Conservation (phyloP, 1,139 yeast species). For the Zygosaccharomyces pseudobailii region DNA sequence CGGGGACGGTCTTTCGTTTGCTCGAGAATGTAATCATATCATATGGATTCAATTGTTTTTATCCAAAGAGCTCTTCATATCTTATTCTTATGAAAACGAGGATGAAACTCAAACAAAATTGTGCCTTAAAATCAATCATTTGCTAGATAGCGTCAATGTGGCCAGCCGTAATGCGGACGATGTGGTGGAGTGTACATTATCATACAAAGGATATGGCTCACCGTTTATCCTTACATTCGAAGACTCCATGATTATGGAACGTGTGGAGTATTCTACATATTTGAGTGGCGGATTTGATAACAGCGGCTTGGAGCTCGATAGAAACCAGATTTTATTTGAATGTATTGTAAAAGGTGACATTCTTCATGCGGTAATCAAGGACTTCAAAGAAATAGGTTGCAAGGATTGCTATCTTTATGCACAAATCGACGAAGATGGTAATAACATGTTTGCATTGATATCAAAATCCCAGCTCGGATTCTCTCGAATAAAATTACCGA, state of each 20-base stretch:
- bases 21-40: constrained; percentile 36
- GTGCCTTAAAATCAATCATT: constrained; percentile 39
- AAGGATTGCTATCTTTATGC: constrained; percentile 53
- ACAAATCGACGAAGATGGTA: constrained; percentile 31
- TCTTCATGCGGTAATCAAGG: constrained; percentile 58
- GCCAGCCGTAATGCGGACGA: constrained; percentile 32
- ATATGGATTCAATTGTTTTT: constrained; percentile 30
- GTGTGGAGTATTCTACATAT: constrained; percentile 64
- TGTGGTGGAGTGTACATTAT: constrained; percentile 43
- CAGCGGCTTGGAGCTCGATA: constrained; percentile 44
- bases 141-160: constrained; percentile 45
- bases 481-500: constrained; percentile 65
- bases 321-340: constrained; percentile 51
- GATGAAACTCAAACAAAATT: constrained; percentile 25
- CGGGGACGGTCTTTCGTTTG: constrained; percentile 38
- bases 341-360: constrained; percentile 64
- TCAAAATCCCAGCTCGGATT: constrained; percentile 62
- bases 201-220: constrained; percentile 52
- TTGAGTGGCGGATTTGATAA: constrained; percentile 39
- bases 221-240: constrained; percentile 71
- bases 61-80: constrained; percentile 33
- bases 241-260: constrained; percentile 63
- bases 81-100: constrained; percentile 24
- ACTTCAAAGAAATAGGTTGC: constrained; percentile 61
- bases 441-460: constrained; percentile 42